Base-by-base conservation (phyloP, 73 alveolate species). In the Blepharisma japonicum region DNA sequence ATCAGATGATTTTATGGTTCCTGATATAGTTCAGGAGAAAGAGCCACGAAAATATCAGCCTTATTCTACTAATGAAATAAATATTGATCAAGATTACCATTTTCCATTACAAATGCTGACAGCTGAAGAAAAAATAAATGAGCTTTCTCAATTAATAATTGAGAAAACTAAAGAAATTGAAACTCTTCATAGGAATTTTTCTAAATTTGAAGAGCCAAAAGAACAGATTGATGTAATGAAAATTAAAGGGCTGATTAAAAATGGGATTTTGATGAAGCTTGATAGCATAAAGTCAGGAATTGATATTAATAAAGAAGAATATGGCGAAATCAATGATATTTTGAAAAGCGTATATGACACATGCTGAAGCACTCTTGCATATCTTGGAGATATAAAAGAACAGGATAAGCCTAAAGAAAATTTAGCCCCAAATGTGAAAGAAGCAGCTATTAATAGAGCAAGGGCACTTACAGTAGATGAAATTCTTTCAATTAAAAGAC, bases 41-140 rank as follows among this genome's bases (percentile, higher is more conserved):
- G 66, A 47, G 42, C 68, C 56, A 0, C 0, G 27, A 47, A 25
- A 54, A 39, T 70, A 70, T 70, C 66, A 11, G 11, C 80, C 80
- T n/a, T 70, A 70, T 47, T 70, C 56, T 7, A 47, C 56, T 39
- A 54, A 70, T 45, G 27, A 18, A 14, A 45, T 70, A 18, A 70
- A 6, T 23, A 46, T 84, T 25, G 80, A 82, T 7, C 68, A 82
- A 32, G 81, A 38, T 32, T 55, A 49, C 55, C 56, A 50, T 68
- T 46, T 81, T 66, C 79, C 47, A 49, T 80, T 71, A 18, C 61
- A 51, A 54, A 82, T 82, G 90, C 71, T 32, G 18, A 84, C 72
- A 7, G 83, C 88, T 3, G 82, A 81, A 14, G 83, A 81, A 72
- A 81, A 72, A 6, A 81, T 80, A 6, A 77, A 81, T 14, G 88